phyloP scores from a whole-genome alignment of 78 protist genomes.

The Dictyostelium purpureum region DNA sequence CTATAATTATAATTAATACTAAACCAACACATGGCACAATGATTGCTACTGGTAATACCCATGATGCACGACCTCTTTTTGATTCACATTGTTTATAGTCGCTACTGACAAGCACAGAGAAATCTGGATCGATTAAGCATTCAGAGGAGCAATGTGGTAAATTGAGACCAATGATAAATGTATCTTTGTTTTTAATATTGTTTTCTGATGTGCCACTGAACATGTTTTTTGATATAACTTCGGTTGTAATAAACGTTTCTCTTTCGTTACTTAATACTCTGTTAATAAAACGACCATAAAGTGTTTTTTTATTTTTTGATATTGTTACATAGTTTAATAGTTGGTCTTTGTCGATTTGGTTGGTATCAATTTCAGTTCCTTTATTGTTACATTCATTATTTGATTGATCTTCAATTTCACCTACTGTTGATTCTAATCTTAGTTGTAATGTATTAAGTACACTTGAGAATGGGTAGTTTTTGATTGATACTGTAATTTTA shows the following conservation, averaged over 20 bases:
- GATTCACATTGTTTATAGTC: neutral
- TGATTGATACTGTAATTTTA: neutral
- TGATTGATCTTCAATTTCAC: neutral
- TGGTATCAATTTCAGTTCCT: neutral
- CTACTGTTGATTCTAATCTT: neutral
- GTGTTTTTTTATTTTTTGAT: neutral
- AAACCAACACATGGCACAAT: neutral
- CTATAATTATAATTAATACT: neutral
- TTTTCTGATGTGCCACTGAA: no score
- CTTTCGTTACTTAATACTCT: neutral
- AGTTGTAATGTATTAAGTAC: neutral
- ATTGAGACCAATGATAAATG: no score
- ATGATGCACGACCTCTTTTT: neutral
- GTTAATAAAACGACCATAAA: neutral
- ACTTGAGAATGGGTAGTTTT: neutral
- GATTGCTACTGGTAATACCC: neutral
- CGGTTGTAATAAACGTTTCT: neutral
- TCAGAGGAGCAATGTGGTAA: no score
- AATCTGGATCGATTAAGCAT: no score
- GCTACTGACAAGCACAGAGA: conserved; percentile 1
- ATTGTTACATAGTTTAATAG: neutral
- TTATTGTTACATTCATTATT: neutral
- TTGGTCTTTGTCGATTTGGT: no score
- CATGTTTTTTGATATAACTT: neutral
- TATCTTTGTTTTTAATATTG: no score